phyloP scores from a whole-genome alignment of 805 yeast genomes.

The Nematodospora valgi region DNA sequence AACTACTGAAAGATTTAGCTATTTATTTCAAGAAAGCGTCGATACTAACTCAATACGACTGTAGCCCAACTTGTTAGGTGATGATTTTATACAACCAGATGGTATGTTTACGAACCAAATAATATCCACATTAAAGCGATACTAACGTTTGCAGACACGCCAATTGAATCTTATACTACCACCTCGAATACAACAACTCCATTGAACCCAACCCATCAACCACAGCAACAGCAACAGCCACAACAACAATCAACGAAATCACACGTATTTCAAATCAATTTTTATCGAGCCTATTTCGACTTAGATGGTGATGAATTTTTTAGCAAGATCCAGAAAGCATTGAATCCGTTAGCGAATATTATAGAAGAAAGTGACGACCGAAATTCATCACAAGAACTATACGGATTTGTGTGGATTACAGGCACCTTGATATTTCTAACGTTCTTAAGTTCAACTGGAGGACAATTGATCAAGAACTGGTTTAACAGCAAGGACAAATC shows the following conservation, averaged over 20 bases:
- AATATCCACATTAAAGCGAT: constrained; percentile 2
- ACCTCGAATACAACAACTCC: constrained; percentile 1
- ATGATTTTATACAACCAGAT: constrained; percentile 20
- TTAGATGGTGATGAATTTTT: constrained; percentile 63
- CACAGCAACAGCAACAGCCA: constrained; percentile 1
- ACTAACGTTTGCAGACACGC: constrained; percentile 2
- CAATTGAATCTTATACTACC: constrained; percentile 3
- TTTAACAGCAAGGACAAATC: constrained; percentile 39
- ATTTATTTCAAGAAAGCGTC: too few relatives aligned
- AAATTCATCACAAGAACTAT: constrained; percentile 55
- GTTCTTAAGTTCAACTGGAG: constrained; percentile 72
- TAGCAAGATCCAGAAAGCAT: constrained; percentile 48
- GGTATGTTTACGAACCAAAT: constrained; percentile 14
- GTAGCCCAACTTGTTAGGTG: constrained; percentile 12
- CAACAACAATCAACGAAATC: constrained; percentile 12
- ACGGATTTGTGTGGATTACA: constrained; percentile 90
- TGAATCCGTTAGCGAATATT: constrained; percentile 46
- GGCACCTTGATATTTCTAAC: constrained; percentile 72
- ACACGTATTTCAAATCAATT: constrained; percentile 54
- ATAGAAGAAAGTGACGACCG: constrained; percentile 26
- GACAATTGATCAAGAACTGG: constrained; percentile 59
- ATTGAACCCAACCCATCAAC: not conserved
- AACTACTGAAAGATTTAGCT: too few relatives aligned
- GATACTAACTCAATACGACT: too few relatives aligned
- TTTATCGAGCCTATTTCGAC: constrained; percentile 66